Percentiles rank a stretch among this genome's conserved stretches.
Evolutionary conservation across 768 basidiomycete genomes (phyloP).

Genomic region (Lepiota subincarnata): DNA sequence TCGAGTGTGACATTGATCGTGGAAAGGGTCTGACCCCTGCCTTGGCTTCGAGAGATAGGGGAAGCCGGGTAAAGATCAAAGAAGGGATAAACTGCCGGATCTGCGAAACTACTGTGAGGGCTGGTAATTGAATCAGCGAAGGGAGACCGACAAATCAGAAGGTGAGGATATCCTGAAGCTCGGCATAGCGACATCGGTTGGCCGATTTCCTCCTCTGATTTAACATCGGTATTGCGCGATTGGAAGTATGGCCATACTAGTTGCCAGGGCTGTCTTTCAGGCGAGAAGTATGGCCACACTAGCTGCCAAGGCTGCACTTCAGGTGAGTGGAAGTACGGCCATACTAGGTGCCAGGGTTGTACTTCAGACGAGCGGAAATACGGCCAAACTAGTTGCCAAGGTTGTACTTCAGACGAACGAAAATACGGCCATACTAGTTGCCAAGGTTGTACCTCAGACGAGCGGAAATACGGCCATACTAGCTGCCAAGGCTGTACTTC

Average conservation of each 20-base stretch:
- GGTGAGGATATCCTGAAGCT: conserved; percentile 3
- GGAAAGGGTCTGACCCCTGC: not conserved
- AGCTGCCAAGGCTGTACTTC: conserved; percentile 13
- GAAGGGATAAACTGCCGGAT: conserved; percentile 18
- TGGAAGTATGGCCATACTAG: conserved; percentile 11
- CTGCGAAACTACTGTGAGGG: conserved; percentile 13
- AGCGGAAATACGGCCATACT: conserved; percentile 5
- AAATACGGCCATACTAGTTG: conserved; percentile 10
- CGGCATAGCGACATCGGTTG: not conserved
- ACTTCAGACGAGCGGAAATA: not conserved
- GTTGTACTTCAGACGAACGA: not conserved
- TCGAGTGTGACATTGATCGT: not conserved
- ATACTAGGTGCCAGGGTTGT: not conserved
- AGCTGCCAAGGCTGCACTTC: too few relatives aligned
- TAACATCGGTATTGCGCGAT: not conserved
- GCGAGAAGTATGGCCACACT: conserved; percentile 3
- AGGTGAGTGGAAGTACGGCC: not conserved
- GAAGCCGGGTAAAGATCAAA: conserved; percentile 14
- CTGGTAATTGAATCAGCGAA: not conserved
- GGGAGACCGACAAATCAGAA: conserved; percentile 22
- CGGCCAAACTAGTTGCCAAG: conserved; percentile 19
- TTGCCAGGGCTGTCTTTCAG: conserved; percentile 10
- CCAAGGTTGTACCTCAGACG: conserved; percentile 9
- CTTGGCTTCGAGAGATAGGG: not conserved
- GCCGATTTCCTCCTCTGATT: not conserved